Evolutionary conservation across 306 rosid genomes (phyloP).

Genomic region (Cicer arietinum): DNA sequence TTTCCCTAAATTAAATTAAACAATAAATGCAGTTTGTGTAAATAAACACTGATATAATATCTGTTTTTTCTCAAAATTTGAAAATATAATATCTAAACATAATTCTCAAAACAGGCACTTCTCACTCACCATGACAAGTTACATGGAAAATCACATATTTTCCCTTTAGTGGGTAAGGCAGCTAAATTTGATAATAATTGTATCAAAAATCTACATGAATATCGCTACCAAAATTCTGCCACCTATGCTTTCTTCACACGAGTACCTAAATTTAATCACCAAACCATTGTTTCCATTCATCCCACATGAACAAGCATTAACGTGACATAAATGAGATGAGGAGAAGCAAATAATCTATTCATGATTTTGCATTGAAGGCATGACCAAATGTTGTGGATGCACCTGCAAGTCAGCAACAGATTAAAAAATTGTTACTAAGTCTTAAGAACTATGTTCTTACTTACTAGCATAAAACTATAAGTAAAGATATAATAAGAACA

Average conservation of each 20-base stretch:
- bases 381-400: constrained; percentile 45
- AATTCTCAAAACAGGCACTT: background rate
- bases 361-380: constrained; percentile 50
- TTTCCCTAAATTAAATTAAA: background rate
- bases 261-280: constrained; percentile 24
- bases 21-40: background rate
- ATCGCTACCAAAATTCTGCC: constrained; percentile 41
- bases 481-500: constrained; percentile 1
- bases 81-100: background rate
- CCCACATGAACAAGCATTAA: constrained; percentile 32
- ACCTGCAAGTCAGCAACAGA: constrained; percentile 44
- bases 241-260: constrained; percentile 21
- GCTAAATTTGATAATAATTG: constrained; percentile 1
- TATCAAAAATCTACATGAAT: constrained; percentile 22
- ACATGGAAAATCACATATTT: constrained; percentile 20
- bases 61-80: too few species aligned
- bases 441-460: constrained; percentile 3
- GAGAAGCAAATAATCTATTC: constrained; percentile 40
- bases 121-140: constrained; percentile 31
- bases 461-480: constrained; percentile 19
- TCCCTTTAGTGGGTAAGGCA: constrained; percentile 19
- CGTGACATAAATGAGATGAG: constrained; percentile 14
- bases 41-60: background rate
- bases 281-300: constrained; percentile 31
- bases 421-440: constrained; percentile 9